Conservation (phyloP, 768 basidiomycete species). For the Rhodotorula diobovata region DNA sequence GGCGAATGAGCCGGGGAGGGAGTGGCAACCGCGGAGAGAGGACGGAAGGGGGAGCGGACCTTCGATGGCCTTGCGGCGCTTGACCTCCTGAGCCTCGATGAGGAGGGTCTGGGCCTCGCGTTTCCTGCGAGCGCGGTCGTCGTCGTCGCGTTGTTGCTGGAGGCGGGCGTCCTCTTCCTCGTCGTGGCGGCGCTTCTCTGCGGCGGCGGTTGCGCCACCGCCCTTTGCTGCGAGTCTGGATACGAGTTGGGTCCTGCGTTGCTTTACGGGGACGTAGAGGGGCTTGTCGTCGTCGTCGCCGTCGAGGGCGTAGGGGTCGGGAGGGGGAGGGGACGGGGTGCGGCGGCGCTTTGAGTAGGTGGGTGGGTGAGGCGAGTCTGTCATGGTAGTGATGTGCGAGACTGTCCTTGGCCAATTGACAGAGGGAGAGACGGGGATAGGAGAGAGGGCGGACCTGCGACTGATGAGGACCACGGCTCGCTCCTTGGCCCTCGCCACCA, state of each 20-base stretch:
- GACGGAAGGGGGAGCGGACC: conserved; percentile 51
- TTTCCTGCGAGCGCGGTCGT: conserved; percentile 68
- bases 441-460: too few relatives aligned
- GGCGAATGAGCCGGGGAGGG: not conserved
- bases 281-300: conserved; percentile 60
- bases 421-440: too few relatives aligned
- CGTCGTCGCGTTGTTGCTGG: conserved; percentile 63
- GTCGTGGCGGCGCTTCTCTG: conserved; percentile 53
- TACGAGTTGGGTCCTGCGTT: conserved; percentile 74
- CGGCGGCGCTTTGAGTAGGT: conserved; percentile 12
- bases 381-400: not conserved
- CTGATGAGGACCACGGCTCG: too few relatives aligned
- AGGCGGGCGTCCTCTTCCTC: conserved; percentile 59
- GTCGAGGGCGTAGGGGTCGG: conserved; percentile 19
- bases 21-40: not conserved
- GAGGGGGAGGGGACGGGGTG: conserved; percentile 22
- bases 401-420: too few relatives aligned
- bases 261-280: conserved; percentile 80
- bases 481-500: not conserved
- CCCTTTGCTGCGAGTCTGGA: conserved; percentile 58
- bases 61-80: conserved; percentile 72
- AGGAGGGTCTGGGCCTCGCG: conserved; percentile 71
- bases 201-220: conserved; percentile 56
- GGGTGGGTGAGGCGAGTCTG: not conserved
- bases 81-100: conserved; percentile 92